Base-by-base conservation (phyloP, 129 eudicot species). In the Erigeron canadensis region DNA sequence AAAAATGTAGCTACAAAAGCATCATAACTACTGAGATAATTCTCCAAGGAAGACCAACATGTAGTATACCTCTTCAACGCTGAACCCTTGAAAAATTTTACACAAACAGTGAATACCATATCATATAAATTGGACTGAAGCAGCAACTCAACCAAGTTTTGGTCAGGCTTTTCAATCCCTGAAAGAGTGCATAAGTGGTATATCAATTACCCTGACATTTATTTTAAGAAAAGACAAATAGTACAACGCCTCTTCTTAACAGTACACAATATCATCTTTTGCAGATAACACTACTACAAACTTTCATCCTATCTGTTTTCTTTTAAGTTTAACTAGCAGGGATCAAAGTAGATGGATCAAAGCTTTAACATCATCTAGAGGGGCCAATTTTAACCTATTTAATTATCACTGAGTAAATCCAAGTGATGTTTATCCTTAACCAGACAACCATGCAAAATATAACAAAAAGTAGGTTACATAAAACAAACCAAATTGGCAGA, bases 1-100 rank as follows among this genome's bases (percentile, higher is more conserved):
- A 58, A 48, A 58, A 73, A 63, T 61, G 63, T 43, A 63, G 59
- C 70, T 54, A 67, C 40, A 57, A 22, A 72, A 59, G 41, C 40
- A 70, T n/a, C 42, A 19, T 34, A 37, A 37, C 53, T 1, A 12
- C 34, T 23, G 34, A 18, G 41, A 6, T 19, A 73, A 67, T 8
- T 37, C 46, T 19, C 47, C 45, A 34, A 40, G 39, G 6, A 5
- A 75, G 48, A 10, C 34, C 17, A 61, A 74, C 50, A 78, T 44
- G 53, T 40, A 66, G 28, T 45, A 71, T 57, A 90, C 99, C 94
- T 90, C 72, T 86, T 86, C 76, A 90, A 75, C 28, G 82, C 91
- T 74, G 99, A 90, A 77, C 89, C 97, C 84, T 79, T 84, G 83
- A 86, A 95, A 72, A 95, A 95, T 63, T 82, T 90, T 19, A 95